phyloP scores from a whole-genome alignment of 2,329 filamentous ascomycete genomes.

The Mycogone perniciosa region DNA sequence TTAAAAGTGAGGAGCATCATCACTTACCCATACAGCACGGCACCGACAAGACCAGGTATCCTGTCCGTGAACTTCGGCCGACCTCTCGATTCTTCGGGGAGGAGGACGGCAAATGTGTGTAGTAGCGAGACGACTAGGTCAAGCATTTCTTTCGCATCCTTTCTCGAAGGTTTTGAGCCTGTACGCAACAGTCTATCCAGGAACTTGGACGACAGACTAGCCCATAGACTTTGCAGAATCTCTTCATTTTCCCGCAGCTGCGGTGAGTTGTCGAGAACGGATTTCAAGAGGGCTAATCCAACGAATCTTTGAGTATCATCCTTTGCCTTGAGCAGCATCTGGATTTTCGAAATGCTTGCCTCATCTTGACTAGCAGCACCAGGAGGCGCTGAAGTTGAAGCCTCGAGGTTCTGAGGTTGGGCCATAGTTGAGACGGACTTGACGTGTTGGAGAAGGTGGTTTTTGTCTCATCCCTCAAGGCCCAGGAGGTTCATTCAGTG shows the following conservation, averaged over 20 bases:
- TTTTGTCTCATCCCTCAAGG: not conserved
- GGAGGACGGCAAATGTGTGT: constrained; percentile 53
- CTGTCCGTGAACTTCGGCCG: constrained; percentile 45
- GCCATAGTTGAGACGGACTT: constrained; percentile 2
- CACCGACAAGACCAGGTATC: constrained; percentile 47
- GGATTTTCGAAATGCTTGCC: constrained; percentile 40
- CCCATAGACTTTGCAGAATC: constrained; percentile 48
- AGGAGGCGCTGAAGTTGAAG: not conserved
- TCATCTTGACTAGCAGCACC: constrained; percentile 12
- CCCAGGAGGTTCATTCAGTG: not conserved
- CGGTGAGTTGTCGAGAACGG: constrained; percentile 55
- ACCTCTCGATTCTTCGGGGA: constrained; percentile 42
- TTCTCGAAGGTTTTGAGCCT: constrained; percentile 34
- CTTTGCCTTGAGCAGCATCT: constrained; percentile 49
- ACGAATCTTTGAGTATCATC: constrained; percentile 65
- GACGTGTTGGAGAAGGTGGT: not conserved
- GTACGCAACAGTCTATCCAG: constrained; percentile 57
- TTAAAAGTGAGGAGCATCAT: not conserved
- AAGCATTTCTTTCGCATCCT: constrained; percentile 53
- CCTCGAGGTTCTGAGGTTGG: not conserved
- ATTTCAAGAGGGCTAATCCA: constrained; percentile 58
- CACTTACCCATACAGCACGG: constrained; percentile 48
- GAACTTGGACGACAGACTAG: constrained; percentile 54
- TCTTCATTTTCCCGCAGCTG: constrained; percentile 43
- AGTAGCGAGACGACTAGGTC: constrained; percentile 57